Base-by-base conservation (phyloP, 176 grass and related monocot genomes). In the Rhynchospora breviuscula region DNA sequence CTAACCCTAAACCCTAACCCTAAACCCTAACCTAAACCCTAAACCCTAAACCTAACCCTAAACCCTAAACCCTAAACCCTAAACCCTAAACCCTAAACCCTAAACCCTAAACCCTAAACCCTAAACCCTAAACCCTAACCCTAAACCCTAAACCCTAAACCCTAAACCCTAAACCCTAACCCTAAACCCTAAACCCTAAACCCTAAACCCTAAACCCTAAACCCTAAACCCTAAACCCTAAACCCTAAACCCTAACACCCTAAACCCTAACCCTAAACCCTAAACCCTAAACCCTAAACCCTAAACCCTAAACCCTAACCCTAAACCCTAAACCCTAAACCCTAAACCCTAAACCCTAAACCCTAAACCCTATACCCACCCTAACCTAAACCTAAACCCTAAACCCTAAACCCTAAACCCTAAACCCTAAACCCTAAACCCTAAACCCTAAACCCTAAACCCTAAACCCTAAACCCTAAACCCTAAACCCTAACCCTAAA, bases 401-500 rank as follows among this genome's bases (percentile, higher is more conserved):
- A 31, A 65, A 65, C 63, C 63, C 63, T 65, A 65, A 25, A 64
- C 61, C 61, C 61, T 64, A 64, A 64, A 61, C 59, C 59, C 59
- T 7, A 21, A 5, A 26, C 25, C 59, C 22, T 64, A 64, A 64
- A 64, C 61, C 61, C 22, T 64, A 64, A 80, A 80, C 14, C 76
- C 76, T 21, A 21, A 61, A 61, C 59, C 59, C 61, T n/a, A 22
- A 64, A 64, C 18, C 61, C 19, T n/a, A 26, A 80, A 80, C 14
- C 76, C 76, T 31, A 23, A 80, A 59, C 76, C 76, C 48, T 80
- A 60, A 80, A 80, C 75, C 76, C 48, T 80, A 80, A 80, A 80
- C 76, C 76, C 76, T 80, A 80, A 80, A 80, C 51, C 76, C 76
- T 80, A 80, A 80, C 76, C 76, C 76, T 59, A 80, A 59, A 59